phyloP scores from a whole-genome alignment of 164 flowering plant species.

The Nymphaea thermarum region DNA sequence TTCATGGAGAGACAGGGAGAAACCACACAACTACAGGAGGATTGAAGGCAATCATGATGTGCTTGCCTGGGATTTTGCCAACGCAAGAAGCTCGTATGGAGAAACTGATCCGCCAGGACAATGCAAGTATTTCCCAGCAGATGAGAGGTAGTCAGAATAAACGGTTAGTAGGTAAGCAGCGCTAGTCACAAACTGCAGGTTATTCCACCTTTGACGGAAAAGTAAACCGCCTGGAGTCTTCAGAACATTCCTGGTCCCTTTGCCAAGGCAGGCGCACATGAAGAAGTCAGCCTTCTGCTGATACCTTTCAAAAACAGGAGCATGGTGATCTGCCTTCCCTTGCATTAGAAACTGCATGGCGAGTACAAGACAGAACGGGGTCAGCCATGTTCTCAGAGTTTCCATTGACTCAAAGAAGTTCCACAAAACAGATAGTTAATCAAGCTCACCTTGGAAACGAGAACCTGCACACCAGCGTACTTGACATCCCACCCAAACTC shows the following conservation, averaged over 20 bases:
- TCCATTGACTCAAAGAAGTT: too few relatives aligned
- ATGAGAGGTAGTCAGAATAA: constrained; percentile 73
- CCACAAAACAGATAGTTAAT: not conserved
- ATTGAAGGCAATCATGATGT: not conserved
- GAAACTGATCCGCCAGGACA: constrained; percentile 48
- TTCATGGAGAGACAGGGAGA: too few relatives aligned
- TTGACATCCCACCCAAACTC: constrained; percentile 97
- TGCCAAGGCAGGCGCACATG: constrained; percentile 82
- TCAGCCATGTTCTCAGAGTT: not conserved
- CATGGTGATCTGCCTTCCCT: constrained; percentile 51
- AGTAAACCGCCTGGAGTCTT: constrained; percentile 87
- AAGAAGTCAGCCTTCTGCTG: constrained; percentile 73
- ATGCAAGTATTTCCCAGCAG: constrained; percentile 31
- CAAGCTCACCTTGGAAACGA: constrained; percentile 63
- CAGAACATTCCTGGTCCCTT: constrained; percentile 52
- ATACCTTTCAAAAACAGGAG: constrained; percentile 41
- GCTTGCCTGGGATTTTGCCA: constrained; percentile 75
- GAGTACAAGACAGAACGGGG: not conserved
- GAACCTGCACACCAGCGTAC: constrained; percentile 89
- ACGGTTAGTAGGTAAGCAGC: constrained; percentile 70
- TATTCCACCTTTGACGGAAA: constrained; percentile 89
- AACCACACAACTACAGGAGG: too few relatives aligned
- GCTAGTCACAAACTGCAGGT: constrained; percentile 83
- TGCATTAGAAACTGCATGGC: constrained; percentile 62
- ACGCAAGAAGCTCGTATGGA: constrained; percentile 46